phyloP scores from a whole-genome alignment of 1,139 yeast species.

The Schizosaccharomyces versatilis region DNA sequence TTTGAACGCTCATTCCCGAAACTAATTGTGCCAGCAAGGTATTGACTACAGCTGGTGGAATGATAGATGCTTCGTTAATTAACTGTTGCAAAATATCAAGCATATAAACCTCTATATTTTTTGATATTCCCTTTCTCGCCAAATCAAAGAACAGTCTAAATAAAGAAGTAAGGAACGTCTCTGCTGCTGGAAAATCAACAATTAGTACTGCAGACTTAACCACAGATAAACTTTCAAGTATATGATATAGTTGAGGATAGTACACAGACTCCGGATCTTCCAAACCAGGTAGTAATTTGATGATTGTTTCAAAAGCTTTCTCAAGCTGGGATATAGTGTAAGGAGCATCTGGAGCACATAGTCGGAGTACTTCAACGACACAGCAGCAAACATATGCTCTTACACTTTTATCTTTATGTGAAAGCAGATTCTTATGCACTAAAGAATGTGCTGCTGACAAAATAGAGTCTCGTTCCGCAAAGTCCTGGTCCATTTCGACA shows the following conservation, averaged over 20 bases:
- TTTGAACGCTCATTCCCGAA: slow-evolving; percentile 4
- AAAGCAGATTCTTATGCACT: slow-evolving; percentile 34
- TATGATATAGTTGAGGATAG: slow-evolving; percentile 41
- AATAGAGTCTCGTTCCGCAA: slow-evolving; percentile 27
- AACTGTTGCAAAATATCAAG: slow-evolving; percentile 54
- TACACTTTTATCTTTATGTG: slow-evolving; percentile 45
- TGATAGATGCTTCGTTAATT: slow-evolving; percentile 46
- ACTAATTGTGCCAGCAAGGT: slow-evolving; percentile 36
- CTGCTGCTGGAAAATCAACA: slow-evolving; percentile 47
- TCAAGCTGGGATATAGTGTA: slow-evolving; percentile 39
- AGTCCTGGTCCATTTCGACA: slow-evolving; percentile 38
- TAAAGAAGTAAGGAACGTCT: slow-evolving; percentile 28
- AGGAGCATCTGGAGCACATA: slow-evolving; percentile 85
- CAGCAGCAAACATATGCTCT: slow-evolving; percentile 56
- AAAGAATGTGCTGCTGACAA: slow-evolving; percentile 31
- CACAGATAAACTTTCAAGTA: slow-evolving; percentile 51
- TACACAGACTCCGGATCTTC: slow-evolving; percentile 40
- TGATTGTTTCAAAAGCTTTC: slow-evolving; percentile 23
- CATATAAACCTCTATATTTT: slow-evolving; percentile 32
- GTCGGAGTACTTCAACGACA: slow-evolving; percentile 48
- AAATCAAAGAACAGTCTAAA: slow-evolving; percentile 45
- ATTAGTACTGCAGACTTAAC: slow-evolving; percentile 59
- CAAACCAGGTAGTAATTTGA: slow-evolving; percentile 38
- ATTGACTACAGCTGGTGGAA: slow-evolving; percentile 44
- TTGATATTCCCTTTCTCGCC: slow-evolving; percentile 17